Evolutionary conservation across 2,329 filamentous ascomycete species (phyloP).

Genomic region (Teratosphaeria nubilosa): DNA sequence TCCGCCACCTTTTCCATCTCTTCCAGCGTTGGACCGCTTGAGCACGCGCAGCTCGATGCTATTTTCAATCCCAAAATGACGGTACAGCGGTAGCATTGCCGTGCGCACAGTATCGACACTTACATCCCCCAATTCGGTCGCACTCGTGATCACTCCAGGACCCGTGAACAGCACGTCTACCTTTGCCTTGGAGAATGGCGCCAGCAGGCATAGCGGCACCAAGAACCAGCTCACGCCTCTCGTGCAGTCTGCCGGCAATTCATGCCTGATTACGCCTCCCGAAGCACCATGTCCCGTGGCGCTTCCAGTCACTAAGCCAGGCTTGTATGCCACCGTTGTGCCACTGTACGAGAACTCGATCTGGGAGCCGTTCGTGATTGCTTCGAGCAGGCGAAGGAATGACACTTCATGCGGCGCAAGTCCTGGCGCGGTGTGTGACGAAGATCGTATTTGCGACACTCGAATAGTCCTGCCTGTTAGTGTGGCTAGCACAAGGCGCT

Average conservation of each 20-base stretch:
- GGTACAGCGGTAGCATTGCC: conserved; percentile 80
- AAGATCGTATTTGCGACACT: conserved; percentile 86
- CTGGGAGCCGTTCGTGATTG: conserved; percentile 86
- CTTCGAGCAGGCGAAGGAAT: conserved; percentile 86
- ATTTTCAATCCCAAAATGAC: conserved; percentile 79
- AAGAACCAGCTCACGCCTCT: conserved; percentile 88
- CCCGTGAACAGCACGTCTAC: conserved; percentile 86
- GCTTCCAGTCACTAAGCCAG: conserved; percentile 82
- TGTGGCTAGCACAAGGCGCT: conserved; percentile 80
- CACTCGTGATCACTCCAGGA: conserved; percentile 81
- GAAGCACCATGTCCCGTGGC: conserved; percentile 61
- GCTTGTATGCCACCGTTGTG: conserved; percentile 83
- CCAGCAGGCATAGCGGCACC: conserved; percentile 76
- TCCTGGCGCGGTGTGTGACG: conserved; percentile 76
- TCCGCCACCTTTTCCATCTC: conserved; percentile 67
- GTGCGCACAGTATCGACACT: conserved; percentile 90
- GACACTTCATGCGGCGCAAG: conserved; percentile 90
- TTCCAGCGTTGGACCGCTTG: conserved; percentile 65
- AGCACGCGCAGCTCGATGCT: conserved; percentile 78
- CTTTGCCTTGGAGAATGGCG: conserved; percentile 84
- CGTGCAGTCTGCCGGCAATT: conserved; percentile 63
- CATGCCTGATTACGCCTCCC: conserved; percentile 69
- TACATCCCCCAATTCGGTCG: conserved; percentile 74
- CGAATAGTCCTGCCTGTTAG: conserved; percentile 81
- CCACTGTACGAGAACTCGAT: conserved; percentile 96